These are phyloP conservation scores for Russula earlei DNA, from an alignment of 768 basidiomycete species.

Conservation along the genomic window DNA sequence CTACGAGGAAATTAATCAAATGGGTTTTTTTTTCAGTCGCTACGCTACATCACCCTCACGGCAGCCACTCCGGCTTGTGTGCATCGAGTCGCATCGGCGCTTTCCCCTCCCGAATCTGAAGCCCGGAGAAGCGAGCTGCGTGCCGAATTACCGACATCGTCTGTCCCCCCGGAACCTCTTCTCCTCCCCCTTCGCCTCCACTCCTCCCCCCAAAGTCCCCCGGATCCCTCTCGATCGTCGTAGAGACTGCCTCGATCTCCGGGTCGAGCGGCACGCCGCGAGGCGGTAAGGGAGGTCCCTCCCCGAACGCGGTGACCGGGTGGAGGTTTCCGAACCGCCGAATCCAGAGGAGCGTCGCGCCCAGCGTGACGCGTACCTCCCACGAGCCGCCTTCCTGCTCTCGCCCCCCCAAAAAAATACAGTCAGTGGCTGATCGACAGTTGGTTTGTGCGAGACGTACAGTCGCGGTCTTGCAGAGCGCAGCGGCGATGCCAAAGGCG, in stretches of 20 bases:
- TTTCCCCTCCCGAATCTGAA: slow-evolving; percentile 11
- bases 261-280: slow-evolving; percentile 26
- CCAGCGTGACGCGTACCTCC: slow-evolving; percentile 51
- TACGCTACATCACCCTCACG: background rate
- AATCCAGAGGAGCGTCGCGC: slow-evolving; percentile 47
- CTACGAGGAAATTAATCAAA: too few species aligned
- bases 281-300: slow-evolving; percentile 33
- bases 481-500: slow-evolving; percentile 49
- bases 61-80: slow-evolving; percentile 26
- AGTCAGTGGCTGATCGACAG: too few species aligned
- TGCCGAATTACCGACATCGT: slow-evolving; percentile 14
- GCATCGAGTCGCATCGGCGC: slow-evolving; percentile 20
- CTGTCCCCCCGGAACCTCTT: background rate
- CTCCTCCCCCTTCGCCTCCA: background rate
- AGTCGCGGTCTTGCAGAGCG: slow-evolving; percentile 42
- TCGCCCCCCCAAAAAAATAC: too few species aligned
- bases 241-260: slow-evolving; percentile 31
- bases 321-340: slow-evolving; percentile 41
- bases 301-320: slow-evolving; percentile 34
- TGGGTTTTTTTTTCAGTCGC: too few species aligned
- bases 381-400: slow-evolving; percentile 51
- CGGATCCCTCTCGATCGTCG: slow-evolving; percentile 12
- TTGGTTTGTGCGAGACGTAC: slow-evolving; percentile 24
- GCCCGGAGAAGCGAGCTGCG: slow-evolving; percentile 15
- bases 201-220: background rate